Evolutionary conservation across 768 basidiomycete genomes (phyloP), one percentile per base, ranked within the genome.

Genomic region (Boletus rubropictus): DNA sequence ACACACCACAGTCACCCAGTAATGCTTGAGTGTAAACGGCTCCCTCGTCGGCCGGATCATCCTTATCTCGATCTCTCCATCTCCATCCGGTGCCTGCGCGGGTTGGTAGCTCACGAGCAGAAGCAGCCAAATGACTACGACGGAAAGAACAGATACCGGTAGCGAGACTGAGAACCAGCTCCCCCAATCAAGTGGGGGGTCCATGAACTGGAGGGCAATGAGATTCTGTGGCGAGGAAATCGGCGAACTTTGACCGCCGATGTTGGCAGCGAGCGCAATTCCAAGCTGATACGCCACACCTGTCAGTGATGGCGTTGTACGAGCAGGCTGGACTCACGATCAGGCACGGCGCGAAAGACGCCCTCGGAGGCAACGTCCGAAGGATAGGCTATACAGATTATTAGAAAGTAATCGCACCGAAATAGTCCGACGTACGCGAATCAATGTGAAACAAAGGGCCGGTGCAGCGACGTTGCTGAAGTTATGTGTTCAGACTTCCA

Each of bases 221-320:
- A 98, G 78, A 64, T 98, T 99, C 67, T 99, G 95, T 1, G 95
- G 95, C 0, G 94, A 97, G 3, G 95, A 97, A 49, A 98, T 98
- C 2, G 94, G 95, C 1, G 94, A 97, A 41, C 86, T 89, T 67
- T 97, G 94, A 0, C 96, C 96, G 11, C 96, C 96, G 49, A 98
- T 93, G 62, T 98, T 99, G 17, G 94, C 92, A 0, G 95, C 93
- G n/a, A 99, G 78, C 1, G 96, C 95, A 54, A 99, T 98, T 7
- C 87, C 94, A 44, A 99, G 78, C 92, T 96, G 51, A 29, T 8
- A 15, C 10, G 29, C 10, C 34, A 17, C 12, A 17, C 7, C 21
- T 10, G 22, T 60, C 39, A 55, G 41, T 25, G n/a, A 9, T 9
- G 2, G 21, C 9, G 15, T 27, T 24, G 35, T 40, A 27, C n/a